Evolutionary conservation across 2,329 filamentous ascomycete genomes (phyloP), one percentile per base, ranked within the genome.

Genomic region (Aspergillus phoenicis): DNA sequence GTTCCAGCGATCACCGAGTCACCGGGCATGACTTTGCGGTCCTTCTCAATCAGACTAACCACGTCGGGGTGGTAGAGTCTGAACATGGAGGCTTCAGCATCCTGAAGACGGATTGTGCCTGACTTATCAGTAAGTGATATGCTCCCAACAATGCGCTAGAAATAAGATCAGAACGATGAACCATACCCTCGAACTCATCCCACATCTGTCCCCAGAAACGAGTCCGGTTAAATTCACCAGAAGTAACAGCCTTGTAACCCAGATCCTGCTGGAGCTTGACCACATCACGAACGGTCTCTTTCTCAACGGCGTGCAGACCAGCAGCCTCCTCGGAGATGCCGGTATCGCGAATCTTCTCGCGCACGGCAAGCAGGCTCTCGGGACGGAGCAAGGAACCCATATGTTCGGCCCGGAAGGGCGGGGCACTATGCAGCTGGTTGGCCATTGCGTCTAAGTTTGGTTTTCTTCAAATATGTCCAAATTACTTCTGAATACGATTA

Each of bases 11-110:
- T 70, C 5, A 70, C 68, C 5, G 68, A 70, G 58, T 70, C 68
- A 26, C 68, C 68, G 1, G 68, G 68, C 68, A 70, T 70, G 17
- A 70, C 68, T 60, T 70, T 68, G 28, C 64, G 62, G 57, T 67
- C 68, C 55, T 69, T 65, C 33, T 70, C 68, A 17, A 70, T 70
- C 33, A 70, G 57, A 57, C 68, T 69, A 24, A 70, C 68, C 5
- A 70, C 68, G 33, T 70, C 68, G 7, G 68, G 68, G 47, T 70
- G 68, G 58, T 70, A 70, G 8, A 70, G 64, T 49, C 68, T 57
- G 62, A 70, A 70, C 65, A 70, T 69, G 7, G 68, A 68, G 6
- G 68, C 62, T n/a, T 70, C 66, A 3, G 68, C 68, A 52, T 70
- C 62, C 52, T 70, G 65, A 28, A 70, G 60, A 54, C 68, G 68